These are phyloP conservation scores for Aaosphaeria pasadenensis DNA, from an alignment of 2,329 filamentous ascomycete genomes.

Conservation along the genomic window DNA sequence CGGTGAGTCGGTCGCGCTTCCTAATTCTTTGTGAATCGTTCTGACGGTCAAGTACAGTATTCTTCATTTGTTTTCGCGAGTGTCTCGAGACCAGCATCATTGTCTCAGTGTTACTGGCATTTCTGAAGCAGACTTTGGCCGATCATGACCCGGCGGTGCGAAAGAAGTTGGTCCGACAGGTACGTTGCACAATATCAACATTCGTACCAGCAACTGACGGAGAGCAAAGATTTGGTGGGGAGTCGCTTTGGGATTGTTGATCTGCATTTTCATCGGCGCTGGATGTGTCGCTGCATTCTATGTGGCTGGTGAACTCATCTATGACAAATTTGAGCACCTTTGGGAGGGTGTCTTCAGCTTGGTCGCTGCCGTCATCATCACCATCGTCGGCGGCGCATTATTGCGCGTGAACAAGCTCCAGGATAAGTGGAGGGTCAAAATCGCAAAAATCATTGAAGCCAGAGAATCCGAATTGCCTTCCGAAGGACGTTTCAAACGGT, in stretches of 20 bases:
- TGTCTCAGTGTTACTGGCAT: constrained; percentile 80
- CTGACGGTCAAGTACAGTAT: constrained; percentile 49
- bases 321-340: constrained; percentile 67
- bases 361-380: constrained; percentile 75
- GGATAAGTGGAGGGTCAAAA: constrained; percentile 83
- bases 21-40: background rate
- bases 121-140: constrained; percentile 77
- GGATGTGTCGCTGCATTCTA: constrained; percentile 74
- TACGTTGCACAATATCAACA: constrained; percentile 21
- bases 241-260: constrained; percentile 57
- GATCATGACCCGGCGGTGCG: constrained; percentile 60
- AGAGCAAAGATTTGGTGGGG: constrained; percentile 64
- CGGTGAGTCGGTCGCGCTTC: constrained; percentile 33
- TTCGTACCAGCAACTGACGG: background rate
- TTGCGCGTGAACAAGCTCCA: constrained; percentile 80
- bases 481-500: constrained; percentile 56
- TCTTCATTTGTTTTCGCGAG: constrained; percentile 89
- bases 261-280: constrained; percentile 62
- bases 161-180: constrained; percentile 66
- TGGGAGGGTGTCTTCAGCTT: constrained; percentile 80
- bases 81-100: constrained; percentile 80
- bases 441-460: constrained; percentile 65
- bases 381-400: constrained; percentile 74
- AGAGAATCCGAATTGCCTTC: constrained; percentile 43
- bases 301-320: constrained; percentile 63